Base-by-base conservation (phyloP, 768 basidiomycete genomes). In the Lactifluus hygrophoroides region DNA sequence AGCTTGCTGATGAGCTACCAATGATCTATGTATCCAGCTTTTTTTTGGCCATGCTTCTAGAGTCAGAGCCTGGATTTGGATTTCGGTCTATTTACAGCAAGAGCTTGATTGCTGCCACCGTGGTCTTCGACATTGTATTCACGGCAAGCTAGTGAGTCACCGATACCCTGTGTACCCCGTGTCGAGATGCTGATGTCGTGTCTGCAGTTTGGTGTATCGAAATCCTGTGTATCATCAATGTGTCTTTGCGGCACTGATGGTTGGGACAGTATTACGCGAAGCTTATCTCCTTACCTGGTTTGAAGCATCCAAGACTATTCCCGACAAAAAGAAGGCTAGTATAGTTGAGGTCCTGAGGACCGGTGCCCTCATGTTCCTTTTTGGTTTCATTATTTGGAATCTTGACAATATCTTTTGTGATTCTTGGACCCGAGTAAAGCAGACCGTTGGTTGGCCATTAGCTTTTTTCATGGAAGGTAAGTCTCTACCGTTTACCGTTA, bases 191-290 rank as follows among this genome's bases (percentile, higher is more conserved):
- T 45, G 9, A 46, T 42, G 6, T n/a, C 51, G 50, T 52, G 11
- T 21, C 32, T 23, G 38, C 66, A 90, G 88, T 66, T 76, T 81
- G 55, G 54, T 80, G 5, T 80, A 83, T 65, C 81, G 88, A 25
- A 87, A 90, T 65, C 89, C 89, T 0, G 73, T 90, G 3, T 92
- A 87, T 69, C 89, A 92, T 65, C 87, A 92, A 73, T 66, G 82
- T 23, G 80, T 88, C 1, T 92, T 90, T 67, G 89, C 77, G 3
- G 57, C 67, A 14, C 73, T 89, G 52, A 74, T 89, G 63, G 54
- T 88, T 38, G 64, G 69, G 8, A 76, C 73, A 16, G 68, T 75
- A 1, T 66, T 74, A 17, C 81, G 86, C 44, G 73, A 80, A 45
- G 67, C 71, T 0, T 80, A 83, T 64, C 76, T 89, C 32, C 70